These are phyloP conservation scores for Berberis vulgaris DNA, from an alignment of 164 flowering plant species.

Conservation along the genomic window DNA sequence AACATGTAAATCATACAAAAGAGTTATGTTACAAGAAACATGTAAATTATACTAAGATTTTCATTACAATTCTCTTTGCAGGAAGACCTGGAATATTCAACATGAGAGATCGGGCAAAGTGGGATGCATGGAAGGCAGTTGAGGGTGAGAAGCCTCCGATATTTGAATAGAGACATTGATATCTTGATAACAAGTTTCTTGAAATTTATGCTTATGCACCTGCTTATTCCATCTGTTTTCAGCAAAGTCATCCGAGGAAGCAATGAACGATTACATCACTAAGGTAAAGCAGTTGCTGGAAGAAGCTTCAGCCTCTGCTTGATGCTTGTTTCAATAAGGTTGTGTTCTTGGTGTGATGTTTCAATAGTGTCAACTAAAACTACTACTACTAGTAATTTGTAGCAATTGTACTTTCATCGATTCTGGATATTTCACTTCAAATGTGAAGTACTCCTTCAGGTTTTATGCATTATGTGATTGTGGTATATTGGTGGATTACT, in stretches of 20 bases:
- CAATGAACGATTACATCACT: slow-evolving; percentile 59
- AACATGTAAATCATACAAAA: not conserved
- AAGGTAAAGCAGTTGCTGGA: slow-evolving; percentile 65
- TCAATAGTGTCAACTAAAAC: not conserved
- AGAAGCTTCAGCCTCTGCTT: slow-evolving; percentile 35
- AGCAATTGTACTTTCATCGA: not conserved
- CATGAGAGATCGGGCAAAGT: slow-evolving; percentile 47
- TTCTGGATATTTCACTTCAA: slow-evolving; percentile 1
- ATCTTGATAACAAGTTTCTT: not conserved
- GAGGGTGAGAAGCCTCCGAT: slow-evolving; percentile 33
- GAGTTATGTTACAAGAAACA: too few species aligned
- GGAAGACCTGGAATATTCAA: slow-evolving; percentile 60
- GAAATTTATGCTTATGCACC: not conserved
- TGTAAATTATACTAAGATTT: not conserved
- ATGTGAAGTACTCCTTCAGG: too few species aligned
- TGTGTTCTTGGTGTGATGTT: not conserved
- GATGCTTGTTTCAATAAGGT: slow-evolving; percentile 3
- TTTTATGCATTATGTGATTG: too few species aligned
- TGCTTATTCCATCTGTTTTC: slow-evolving; percentile 1
- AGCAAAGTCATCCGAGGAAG: slow-evolving; percentile 56
- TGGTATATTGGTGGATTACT: too few species aligned
- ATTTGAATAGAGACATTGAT: not conserved
- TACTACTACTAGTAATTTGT: not conserved
- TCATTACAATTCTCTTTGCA: slow-evolving; percentile 13
- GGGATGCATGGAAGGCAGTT: slow-evolving; percentile 76